phyloP scores from a whole-genome alignment of 2,329 filamentous ascomycete genomes.

The Xylariales sp. region DNA sequence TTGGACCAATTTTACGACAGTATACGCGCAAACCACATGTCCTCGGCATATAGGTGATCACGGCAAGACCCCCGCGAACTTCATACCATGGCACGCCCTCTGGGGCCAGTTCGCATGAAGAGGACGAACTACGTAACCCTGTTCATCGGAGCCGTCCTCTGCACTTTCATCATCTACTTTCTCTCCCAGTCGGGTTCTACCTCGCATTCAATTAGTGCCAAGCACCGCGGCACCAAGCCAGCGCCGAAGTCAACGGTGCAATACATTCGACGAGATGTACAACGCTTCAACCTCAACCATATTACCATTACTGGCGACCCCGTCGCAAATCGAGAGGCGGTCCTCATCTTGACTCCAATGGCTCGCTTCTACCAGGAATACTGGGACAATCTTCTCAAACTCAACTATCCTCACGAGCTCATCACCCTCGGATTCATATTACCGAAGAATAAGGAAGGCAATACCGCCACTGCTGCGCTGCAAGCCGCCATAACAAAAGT shows the following conservation, averaged over 20 bases:
- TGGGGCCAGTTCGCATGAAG: constrained; percentile 29
- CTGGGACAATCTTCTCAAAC: constrained; percentile 85
- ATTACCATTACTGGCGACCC: constrained; percentile 78
- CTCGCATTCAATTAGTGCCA: constrained; percentile 11
- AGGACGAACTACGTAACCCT: constrained; percentile 29
- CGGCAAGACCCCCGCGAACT: not conserved
- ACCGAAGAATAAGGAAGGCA: constrained; percentile 88
- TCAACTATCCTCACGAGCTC: constrained; percentile 88
- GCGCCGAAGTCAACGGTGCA: constrained; percentile 57
- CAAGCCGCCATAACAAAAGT: constrained; percentile 83
- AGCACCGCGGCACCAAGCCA: constrained; percentile 43
- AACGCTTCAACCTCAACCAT: constrained; percentile 93
- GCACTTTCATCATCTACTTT: constrained; percentile 29
- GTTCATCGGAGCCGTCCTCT: constrained; percentile 24
- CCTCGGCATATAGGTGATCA: not conserved
- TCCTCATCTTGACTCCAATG: constrained; percentile 90
- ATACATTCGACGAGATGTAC: constrained; percentile 71
- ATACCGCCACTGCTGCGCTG: constrained; percentile 75
- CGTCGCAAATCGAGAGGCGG: constrained; percentile 72
- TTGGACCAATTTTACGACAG: too few relatives aligned
- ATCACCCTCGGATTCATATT: constrained; percentile 96
- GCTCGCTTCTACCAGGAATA: constrained; percentile 90
- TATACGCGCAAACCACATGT: too few relatives aligned
- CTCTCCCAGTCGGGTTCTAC: constrained; percentile 19
- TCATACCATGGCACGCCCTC: constrained; percentile 26